These are phyloP conservation scores for Botrytis galanthina DNA, from an alignment of 2,329 filamentous ascomycete species.

Conservation along the genomic window DNA sequence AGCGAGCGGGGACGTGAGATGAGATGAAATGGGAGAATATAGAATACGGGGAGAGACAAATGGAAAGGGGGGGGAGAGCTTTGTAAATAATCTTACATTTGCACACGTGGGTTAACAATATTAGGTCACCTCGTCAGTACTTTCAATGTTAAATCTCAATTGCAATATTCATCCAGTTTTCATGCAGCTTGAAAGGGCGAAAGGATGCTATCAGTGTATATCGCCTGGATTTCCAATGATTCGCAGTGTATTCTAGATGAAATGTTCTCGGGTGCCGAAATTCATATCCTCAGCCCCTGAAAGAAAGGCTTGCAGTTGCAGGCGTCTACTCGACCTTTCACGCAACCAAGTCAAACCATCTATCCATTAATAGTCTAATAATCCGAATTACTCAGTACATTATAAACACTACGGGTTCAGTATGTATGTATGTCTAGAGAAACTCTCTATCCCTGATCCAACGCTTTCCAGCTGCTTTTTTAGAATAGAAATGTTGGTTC, in stretches of 20 bases:
- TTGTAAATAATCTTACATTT: not conserved
- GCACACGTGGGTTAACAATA: not conserved
- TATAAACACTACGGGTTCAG: too few species aligned
- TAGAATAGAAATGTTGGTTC: too few species aligned
- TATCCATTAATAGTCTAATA: too few species aligned
- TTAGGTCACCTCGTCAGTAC: not conserved
- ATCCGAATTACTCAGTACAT: too few species aligned
- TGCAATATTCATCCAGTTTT: not conserved
- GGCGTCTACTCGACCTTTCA: too few species aligned
- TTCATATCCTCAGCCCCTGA: too few species aligned
- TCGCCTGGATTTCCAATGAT: not conserved
- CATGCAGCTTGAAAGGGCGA: not conserved
- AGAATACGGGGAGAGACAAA: not conserved
- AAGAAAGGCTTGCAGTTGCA: too few species aligned
- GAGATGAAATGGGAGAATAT: not conserved
- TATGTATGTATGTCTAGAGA: too few species aligned
- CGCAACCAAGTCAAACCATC: too few species aligned
- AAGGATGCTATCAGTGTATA: fast-evolving
- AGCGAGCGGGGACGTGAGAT: not conserved
- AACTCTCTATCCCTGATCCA: too few species aligned
- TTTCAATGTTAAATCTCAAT: not conserved
- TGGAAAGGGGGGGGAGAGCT: not conserved
- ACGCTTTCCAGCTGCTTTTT: too few species aligned
- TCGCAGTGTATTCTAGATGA: not conserved
- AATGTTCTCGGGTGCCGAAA: not conserved